Base-by-base conservation (phyloP, 441 rosid genomes). In the Croton setiger region DNA sequence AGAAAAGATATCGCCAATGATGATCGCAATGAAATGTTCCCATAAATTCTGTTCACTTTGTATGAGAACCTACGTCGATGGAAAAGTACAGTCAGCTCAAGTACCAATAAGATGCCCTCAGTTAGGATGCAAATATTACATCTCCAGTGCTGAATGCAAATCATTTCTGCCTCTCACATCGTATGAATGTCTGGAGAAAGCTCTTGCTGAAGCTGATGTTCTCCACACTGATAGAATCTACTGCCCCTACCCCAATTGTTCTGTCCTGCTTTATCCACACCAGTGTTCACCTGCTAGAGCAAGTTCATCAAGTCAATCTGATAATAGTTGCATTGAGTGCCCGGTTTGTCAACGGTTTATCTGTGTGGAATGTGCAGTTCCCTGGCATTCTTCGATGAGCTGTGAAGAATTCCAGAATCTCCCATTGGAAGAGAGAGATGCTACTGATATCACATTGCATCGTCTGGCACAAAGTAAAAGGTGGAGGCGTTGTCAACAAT, bases 11-110 rank as follows among this genome's bases (percentile, higher is more conserved):
- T 70, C 80, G 3, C 76, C 83, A 20, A 91, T 93, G 97, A 93
- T 88, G 89, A 73, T 89, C 39, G 75, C 76, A 49, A 60, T 91
- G 90, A 90, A 88, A 73, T 94, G 98, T 75, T 84, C 86, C 65
- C 98, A 94, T 87, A 87, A 82, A 67, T 94, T 89, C 82, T 94
- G 98, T 75, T 91, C 98, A 23, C 97, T 83, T 70, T 94, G 97
- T 77, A 85, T 94, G 97, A 87, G 79, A 82, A 87, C 91, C 27
- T 88, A 87, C 67, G 90, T 84, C 9, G 97, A 94, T 72, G 92
- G 88, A 71, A 91, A 91, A 83, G 79, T 94, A 57, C 77, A 85
- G 78, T 80, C 89, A 12, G 85, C 85, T 66, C 90, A 87, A 78
- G 89, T 91, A 51, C 97, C 97, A 60, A 79, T 91, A 72, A 83